These are phyloP conservation scores for Blepharisma undulans DNA, from an alignment of 169 alveolate species.

Conservation along the genomic window DNA sequence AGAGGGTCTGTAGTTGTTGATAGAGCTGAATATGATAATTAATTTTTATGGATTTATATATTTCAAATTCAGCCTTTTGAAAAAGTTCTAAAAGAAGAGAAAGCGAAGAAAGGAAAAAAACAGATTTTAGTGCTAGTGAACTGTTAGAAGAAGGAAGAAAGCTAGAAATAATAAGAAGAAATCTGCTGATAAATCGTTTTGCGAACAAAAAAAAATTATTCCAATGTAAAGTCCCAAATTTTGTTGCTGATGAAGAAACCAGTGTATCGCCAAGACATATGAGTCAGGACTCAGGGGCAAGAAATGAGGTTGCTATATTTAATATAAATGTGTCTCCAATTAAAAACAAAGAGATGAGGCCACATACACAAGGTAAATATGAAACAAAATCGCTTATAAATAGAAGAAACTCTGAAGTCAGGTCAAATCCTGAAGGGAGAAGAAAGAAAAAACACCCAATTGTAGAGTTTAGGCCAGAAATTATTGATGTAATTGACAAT, in stretches of 20 bases:
- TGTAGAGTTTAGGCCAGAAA: background rate
- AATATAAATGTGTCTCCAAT: background rate
- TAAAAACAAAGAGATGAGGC: background rate
- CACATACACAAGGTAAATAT: background rate
- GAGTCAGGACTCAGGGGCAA: background rate
- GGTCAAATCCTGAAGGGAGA: background rate
- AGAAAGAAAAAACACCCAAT: background rate
- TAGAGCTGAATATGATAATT: background rate
- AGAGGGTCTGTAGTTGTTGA: conserved; percentile 5
- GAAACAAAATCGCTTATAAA: background rate
- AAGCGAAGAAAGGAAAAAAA: background rate
- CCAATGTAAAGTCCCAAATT: background rate
- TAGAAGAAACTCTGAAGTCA: background rate
- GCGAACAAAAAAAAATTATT: background rate
- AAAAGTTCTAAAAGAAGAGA: background rate
- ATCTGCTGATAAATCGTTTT: background rate
- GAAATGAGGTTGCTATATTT: background rate
- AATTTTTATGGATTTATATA: background rate
- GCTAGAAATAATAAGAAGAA: background rate
- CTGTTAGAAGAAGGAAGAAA: background rate
- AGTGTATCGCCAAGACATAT: background rate
- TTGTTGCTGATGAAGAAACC: background rate
- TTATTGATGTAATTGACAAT: background rate
- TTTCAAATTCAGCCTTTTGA: background rate
- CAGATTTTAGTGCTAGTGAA: background rate